These are phyloP conservation scores for Yarrowia sp. DNA, from an alignment of 805 yeast species.

Conservation along the genomic window DNA sequence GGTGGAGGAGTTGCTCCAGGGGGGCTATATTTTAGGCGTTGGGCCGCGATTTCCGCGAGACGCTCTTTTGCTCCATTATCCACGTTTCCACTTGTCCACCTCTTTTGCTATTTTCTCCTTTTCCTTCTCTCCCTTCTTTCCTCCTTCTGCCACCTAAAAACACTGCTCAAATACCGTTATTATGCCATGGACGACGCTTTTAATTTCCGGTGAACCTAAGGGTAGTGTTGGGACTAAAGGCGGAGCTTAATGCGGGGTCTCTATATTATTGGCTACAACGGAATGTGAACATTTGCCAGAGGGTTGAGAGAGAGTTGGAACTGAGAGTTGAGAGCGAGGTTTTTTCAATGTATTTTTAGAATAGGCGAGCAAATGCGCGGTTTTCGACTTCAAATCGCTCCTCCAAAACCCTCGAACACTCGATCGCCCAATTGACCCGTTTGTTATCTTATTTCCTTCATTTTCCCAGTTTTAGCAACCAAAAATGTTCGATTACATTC, in stretches of 20 bases:
- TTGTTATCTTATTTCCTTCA: background rate
- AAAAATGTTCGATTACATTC: background rate
- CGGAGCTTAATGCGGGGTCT: background rate
- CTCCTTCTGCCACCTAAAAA: background rate
- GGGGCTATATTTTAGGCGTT: no score
- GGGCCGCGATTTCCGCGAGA: no score
- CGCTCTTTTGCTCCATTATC: no score
- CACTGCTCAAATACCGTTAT: slow-evolving; percentile 5
- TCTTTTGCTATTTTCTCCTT: background rate
- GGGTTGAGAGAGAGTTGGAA: background rate
- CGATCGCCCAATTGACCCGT: background rate
- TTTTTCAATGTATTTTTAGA: no score
- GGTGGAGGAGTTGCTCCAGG: background rate
- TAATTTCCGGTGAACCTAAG: slow-evolving; percentile 33
- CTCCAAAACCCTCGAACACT: no score
- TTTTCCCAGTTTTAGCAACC: background rate
- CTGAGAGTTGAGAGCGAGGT: no score
- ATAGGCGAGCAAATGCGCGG: no score
- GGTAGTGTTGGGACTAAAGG: slow-evolving; percentile 22
- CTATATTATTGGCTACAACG: slow-evolving; percentile 10
- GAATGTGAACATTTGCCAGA: background rate
- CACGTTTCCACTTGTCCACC: background rate
- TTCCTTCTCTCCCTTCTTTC: background rate
- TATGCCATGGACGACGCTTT: slow-evolving; percentile 25
- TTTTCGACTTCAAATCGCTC: no score